Conservation (phyloP, 257 asterid genomes). For the Solanum medicagineum region DNA sequence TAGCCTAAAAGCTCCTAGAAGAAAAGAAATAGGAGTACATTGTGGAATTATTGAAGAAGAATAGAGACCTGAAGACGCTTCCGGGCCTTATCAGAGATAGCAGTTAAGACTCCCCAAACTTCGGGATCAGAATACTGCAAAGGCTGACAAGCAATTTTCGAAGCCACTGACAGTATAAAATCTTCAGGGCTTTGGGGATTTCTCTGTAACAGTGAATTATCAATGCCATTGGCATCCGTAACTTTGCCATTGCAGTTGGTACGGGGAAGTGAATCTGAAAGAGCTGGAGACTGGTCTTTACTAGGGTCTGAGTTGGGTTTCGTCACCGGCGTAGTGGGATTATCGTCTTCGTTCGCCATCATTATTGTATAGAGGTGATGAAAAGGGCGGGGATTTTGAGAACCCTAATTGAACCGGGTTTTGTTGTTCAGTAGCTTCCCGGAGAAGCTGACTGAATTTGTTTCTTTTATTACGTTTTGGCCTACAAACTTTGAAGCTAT, state of each 20-base stretch:
- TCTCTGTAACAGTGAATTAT: slow-evolving; percentile 13
- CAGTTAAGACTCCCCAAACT: slow-evolving; percentile 98
- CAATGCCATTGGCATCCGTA: not conserved
- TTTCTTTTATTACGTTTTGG: not conserved
- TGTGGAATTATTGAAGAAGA: not conserved
- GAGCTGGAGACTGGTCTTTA: slow-evolving; percentile 1
- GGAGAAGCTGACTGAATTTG: not conserved
- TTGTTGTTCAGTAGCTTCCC: not conserved
- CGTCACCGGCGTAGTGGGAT: slow-evolving; percentile 11
- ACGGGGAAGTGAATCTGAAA: slow-evolving; percentile 18
- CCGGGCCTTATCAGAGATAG: slow-evolving; percentile 82
- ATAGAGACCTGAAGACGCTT: slow-evolving; percentile 68
- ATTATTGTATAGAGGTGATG: slow-evolving; percentile 2
- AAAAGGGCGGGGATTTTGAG: slow-evolving; percentile 49
- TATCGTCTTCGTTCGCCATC: slow-evolving; percentile 34
- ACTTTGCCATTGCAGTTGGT: slow-evolving; percentile 1
- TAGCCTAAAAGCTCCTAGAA: not conserved
- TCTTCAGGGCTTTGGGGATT: slow-evolving; percentile 26
- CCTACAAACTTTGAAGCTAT: not conserved
- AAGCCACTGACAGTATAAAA: slow-evolving; percentile 52
- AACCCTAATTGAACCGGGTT: slow-evolving; percentile 30
- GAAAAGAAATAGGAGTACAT: not conserved
- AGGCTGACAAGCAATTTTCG: slow-evolving; percentile 72
- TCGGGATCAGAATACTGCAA: slow-evolving; percentile 63
- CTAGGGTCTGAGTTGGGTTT: slow-evolving; percentile 9